Base-by-base conservation (phyloP, 129 eudicot species). In the Saussurea involucrata region DNA sequence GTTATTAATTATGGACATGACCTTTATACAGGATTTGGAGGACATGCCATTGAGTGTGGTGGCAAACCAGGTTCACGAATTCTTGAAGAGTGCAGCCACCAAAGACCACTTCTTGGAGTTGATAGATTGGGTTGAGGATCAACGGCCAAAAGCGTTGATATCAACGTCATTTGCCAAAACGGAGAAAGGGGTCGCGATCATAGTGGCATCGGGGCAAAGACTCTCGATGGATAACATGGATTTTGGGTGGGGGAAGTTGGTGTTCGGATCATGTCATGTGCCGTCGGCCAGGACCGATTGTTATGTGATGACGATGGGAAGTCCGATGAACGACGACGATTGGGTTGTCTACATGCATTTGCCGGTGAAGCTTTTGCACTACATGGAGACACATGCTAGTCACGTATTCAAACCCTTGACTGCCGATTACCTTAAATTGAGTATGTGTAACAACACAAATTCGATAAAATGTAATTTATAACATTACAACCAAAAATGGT, bases 111-210 rank as follows among this genome's bases (percentile, higher is more conserved):
- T 90, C 69, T 28, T 85, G 57, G 87, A 83, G n/a, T 75, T 90
- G 33, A 80, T 90, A n/a, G 92, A 90, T 46, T 90, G 84, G 90
- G 96, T 90, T 28, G 96, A 90, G 82, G 90, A 82, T 73, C 90
- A 83, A 60, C 80, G 92, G 8, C 92, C 90, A 18, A 75, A 76
- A 68, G 80, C 82, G 2, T 69, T 76, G 12, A 65, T 87, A 58
- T 64, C 96, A 15, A 34, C 63, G 4, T 37, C 81, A 6, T 78
- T 78, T 24, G 31, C 81, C 0, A 67, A 44, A 22, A 68, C 36
- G 0, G 69, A 78, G 11, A 83, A 58, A 64, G 80, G 80, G 0
- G 74, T 83, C 18, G 85, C 87, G 2, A 63, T 90, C 21, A 84
- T 89, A 57, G 86, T 90, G 21, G 85, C 95, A 22, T 83, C 95